Conservation (phyloP, 805 yeast genomes). For the Ogataea parapolymorpha region DNA sequence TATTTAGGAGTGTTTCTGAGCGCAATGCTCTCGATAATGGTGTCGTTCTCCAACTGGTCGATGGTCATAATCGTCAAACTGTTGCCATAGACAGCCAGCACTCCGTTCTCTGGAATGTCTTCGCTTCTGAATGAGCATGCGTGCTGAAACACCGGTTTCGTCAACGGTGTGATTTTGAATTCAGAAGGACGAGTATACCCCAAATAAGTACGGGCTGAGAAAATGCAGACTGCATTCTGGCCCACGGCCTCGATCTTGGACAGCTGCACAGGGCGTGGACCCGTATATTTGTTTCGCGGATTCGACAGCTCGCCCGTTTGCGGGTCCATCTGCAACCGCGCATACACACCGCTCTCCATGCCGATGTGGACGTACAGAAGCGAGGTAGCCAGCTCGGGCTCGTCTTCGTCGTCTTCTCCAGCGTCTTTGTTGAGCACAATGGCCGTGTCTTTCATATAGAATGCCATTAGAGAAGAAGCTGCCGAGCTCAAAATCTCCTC, state of each 20-base stretch:
- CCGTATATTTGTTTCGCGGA: conserved; percentile 68
- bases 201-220: conserved; percentile 56
- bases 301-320: conserved; percentile 60
- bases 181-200: conserved; percentile 37
- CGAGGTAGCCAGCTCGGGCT: conserved; percentile 7
- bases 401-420: conserved; percentile 17
- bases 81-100: conserved; percentile 57
- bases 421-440: conserved; percentile 5
- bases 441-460: conserved; percentile 31
- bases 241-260: conserved; percentile 33
- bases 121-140: conserved; percentile 60
- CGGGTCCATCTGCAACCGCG: conserved; percentile 54
- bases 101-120: conserved; percentile 55
- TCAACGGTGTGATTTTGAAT: conserved; percentile 47
- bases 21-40: conserved; percentile 37
- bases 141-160: conserved; percentile 38
- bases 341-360: conserved; percentile 77
- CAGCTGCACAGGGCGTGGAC: conserved; percentile 60
- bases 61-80: conserved; percentile 54
- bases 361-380: conserved; percentile 65
- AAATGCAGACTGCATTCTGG: conserved; percentile 41
- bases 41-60: conserved; percentile 37
- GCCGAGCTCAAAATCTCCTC: conserved; percentile 62
- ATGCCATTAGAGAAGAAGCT: conserved; percentile 16
- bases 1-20: conserved; percentile 52